Evolutionary conservation across 805 yeast species (phyloP).

Genomic region (Debaryomyces hansenii): DNA sequence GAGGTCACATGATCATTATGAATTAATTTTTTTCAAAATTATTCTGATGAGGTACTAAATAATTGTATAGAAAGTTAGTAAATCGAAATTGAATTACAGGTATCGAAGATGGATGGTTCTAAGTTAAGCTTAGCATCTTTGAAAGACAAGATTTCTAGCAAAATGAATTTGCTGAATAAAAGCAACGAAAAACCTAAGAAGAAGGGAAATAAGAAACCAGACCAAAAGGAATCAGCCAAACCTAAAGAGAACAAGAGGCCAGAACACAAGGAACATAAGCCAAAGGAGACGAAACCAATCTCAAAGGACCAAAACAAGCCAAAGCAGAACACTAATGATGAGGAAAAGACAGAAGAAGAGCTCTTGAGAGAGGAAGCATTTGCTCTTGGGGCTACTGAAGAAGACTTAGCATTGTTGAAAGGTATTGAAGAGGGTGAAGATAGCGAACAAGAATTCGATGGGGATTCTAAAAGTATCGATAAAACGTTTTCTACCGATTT

Average conservation of each 20-base stretch:
- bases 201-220: constrained; percentile 10
- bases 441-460: constrained; percentile 54
- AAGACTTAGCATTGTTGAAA: constrained; percentile 65
- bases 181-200: constrained; percentile 15
- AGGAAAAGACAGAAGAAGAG: constrained; percentile 21
- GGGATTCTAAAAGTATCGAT: constrained; percentile 40
- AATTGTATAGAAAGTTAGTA: no score
- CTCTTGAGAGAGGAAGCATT: constrained; percentile 69
- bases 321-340: constrained; percentile 3
- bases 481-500: constrained; percentile 53
- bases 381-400: constrained; percentile 83
- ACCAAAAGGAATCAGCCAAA: constrained; percentile 4
- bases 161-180: constrained; percentile 28
- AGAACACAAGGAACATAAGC: constrained; percentile 3
- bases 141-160: constrained; percentile 62
- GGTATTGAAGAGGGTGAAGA: constrained; percentile 53
- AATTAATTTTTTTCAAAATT: neutral
- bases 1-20: neutral
- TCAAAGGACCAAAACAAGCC: constrained; percentile 1
- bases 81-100: no score
- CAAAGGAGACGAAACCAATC: neutral
- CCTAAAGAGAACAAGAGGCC: constrained; percentile 9
- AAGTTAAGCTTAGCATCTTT: constrained; percentile 54
- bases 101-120: constrained; percentile 40
- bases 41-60: constrained; percentile 5